Conservation (phyloP, 352 stramenopile genomes). For the Globisporangium nodosum region DNA sequence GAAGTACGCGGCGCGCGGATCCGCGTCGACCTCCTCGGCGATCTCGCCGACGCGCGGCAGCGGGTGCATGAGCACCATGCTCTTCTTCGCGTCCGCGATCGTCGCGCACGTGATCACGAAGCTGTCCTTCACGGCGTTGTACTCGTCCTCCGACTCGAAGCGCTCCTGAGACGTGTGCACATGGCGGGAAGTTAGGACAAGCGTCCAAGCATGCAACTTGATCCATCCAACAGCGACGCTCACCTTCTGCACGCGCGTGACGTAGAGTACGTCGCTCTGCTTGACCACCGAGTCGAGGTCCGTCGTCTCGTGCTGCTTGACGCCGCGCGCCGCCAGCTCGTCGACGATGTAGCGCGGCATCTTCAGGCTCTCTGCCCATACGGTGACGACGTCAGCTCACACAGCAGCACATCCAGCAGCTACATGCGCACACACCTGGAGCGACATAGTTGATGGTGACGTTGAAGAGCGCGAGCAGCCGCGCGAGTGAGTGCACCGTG, state of each 20-base stretch:
- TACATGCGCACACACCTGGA: slow-evolving; percentile 26
- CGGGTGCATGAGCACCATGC: slow-evolving; percentile 97
- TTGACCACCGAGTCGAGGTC: slow-evolving; percentile 86
- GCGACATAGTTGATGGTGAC: slow-evolving; percentile 92
- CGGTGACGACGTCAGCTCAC: background rate
- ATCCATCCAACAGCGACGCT: background rate
- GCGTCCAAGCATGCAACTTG: background rate
- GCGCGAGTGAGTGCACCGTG: slow-evolving; percentile 97
- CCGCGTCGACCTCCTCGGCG: slow-evolving; percentile 92
- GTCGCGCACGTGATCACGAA: slow-evolving; percentile 71
- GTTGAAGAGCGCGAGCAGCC: slow-evolving; percentile 91
- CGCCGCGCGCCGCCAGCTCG: slow-evolving; percentile 52
- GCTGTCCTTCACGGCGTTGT: slow-evolving; percentile 93
- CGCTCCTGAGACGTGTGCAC: slow-evolving; percentile 70
- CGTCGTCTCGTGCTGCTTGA: slow-evolving; percentile 84
- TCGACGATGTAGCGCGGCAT: slow-evolving; percentile 83
- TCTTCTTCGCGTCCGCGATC: slow-evolving; percentile 82
- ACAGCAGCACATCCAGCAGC: background rate
- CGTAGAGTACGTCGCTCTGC: slow-evolving; percentile 96
- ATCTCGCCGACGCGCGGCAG: slow-evolving; percentile 98
- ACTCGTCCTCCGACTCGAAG: slow-evolving; percentile 93
- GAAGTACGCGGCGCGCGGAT: slow-evolving; percentile 96
- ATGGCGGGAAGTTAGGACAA: background rate
- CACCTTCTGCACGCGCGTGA: slow-evolving; percentile 95
- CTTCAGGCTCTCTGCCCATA: slow-evolving; percentile 52